These are phyloP conservation scores for Acacia crassicarpa DNA, from an alignment of 306 rosid genomes.

Conservation along the genomic window DNA sequence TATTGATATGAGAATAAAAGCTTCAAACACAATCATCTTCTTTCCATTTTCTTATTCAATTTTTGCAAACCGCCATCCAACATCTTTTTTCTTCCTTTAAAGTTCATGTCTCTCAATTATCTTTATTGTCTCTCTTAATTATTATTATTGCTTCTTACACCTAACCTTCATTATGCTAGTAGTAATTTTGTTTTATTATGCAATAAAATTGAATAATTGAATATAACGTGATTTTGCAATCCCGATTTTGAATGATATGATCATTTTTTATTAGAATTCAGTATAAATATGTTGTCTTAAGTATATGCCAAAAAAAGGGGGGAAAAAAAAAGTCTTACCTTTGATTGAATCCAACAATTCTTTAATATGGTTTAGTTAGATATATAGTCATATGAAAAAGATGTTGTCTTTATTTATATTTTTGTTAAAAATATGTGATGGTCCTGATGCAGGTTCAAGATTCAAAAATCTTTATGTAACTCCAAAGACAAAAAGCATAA, in stretches of 20 bases:
- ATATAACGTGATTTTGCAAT: not conserved
- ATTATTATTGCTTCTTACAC: not conserved
- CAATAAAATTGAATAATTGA: not conserved
- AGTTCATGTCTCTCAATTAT: conserved; percentile 34
- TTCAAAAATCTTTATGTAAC: too few species aligned
- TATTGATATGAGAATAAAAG: conserved; percentile 65
- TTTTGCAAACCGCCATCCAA: conserved; percentile 55
- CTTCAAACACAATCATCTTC: conserved; percentile 76
- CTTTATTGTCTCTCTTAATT: not conserved
- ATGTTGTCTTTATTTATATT: too few species aligned
- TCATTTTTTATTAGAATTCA: not conserved
- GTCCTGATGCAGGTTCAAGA: too few species aligned
- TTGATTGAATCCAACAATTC: too few species aligned
- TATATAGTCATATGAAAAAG: too few species aligned
- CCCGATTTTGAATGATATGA: not conserved
- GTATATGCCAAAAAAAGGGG: too few species aligned
- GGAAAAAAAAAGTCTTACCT: too few species aligned
- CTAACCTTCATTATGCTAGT: not conserved
- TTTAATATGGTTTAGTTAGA: too few species aligned
- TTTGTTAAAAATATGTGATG: too few species aligned
- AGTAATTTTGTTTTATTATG: not conserved
- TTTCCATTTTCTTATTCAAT: conserved; percentile 39
- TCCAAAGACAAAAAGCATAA: too few species aligned
- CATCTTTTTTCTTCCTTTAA: conserved; percentile 51
- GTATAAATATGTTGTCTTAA: not conserved